Evolutionary conservation across 345 rosid species (phyloP).

Genomic region (Xanthoceras sorbifolium): DNA sequence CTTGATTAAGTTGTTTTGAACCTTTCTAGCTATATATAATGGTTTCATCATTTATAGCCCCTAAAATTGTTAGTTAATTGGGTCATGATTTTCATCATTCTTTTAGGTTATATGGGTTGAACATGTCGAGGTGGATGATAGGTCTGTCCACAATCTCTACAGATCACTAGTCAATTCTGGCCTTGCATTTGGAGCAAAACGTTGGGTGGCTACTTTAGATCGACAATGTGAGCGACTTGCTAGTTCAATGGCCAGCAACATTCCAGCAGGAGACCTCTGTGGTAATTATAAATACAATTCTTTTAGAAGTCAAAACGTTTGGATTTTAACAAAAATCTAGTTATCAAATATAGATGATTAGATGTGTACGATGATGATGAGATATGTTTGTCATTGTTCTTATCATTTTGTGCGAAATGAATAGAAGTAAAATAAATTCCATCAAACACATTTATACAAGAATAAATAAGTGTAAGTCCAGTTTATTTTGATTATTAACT

Average conservation of each 20-base stretch:
- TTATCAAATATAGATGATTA: background rate
- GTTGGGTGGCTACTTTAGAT: slow-evolving; percentile 86
- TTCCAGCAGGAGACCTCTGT: slow-evolving; percentile 74
- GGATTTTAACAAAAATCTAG: background rate
- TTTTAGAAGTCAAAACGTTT: background rate
- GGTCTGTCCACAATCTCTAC: slow-evolving; percentile 66
- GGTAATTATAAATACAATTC: slow-evolving; percentile 30
- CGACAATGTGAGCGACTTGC: slow-evolving; percentile 92
- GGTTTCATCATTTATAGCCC: background rate
- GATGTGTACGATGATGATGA: no score
- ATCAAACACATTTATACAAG: no score
- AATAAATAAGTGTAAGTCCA: background rate
- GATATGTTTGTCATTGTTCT: no score
- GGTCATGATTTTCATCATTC: background rate
- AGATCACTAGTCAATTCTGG: slow-evolving; percentile 61
- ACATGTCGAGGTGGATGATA: slow-evolving; percentile 82
- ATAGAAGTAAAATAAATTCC: no score
- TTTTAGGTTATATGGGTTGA: slow-evolving; percentile 86
- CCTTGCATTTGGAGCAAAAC: slow-evolving; percentile 87
- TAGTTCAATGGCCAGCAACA: slow-evolving; percentile 80
- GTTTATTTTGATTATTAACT: no score
- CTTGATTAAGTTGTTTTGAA: background rate
- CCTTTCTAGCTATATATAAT: background rate
- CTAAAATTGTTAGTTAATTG: background rate
- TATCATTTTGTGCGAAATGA: no score